Evolutionary conservation across 2,329 filamentous ascomycete species (phyloP).

Genomic region (Fusarium dlaminii): DNA sequence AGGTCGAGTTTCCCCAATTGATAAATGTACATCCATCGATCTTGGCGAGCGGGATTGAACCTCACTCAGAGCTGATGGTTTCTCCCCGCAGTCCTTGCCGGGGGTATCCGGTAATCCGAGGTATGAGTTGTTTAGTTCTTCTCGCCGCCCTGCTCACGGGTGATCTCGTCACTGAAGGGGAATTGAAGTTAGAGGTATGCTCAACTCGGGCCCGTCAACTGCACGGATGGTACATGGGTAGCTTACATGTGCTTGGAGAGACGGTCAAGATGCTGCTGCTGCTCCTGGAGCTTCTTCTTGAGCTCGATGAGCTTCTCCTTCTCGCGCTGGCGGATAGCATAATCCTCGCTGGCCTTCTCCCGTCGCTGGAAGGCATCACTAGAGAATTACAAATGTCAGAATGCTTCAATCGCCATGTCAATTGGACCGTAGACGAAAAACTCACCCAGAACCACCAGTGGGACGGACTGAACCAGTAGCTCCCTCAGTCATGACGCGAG

Average conservation of each 20-base stretch:
- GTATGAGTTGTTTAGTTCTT: conserved; percentile 58
- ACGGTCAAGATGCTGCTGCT: conserved; percentile 84
- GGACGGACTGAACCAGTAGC: conserved; percentile 72
- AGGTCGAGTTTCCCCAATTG: conserved; percentile 3
- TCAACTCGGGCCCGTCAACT: background rate
- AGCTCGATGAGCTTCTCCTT: conserved; percentile 86
- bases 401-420: background rate
- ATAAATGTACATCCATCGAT: conserved; percentile 15
- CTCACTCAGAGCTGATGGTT: conserved; percentile 23
- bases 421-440: conserved; percentile 32
- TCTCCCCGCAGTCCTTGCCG: conserved; percentile 31
- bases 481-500: conserved; percentile 72
- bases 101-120: conserved; percentile 28
- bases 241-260: conserved; percentile 87
- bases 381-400: conserved; percentile 9
- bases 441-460: conserved; percentile 64
- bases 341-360: conserved; percentile 86
- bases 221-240: conserved; percentile 1
- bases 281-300: conserved; percentile 76
- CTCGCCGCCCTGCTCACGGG: conserved; percentile 76
- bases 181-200: conserved; percentile 17
- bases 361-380: conserved; percentile 94
- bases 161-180: conserved; percentile 74
- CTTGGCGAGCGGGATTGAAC: conserved; percentile 23
- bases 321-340: conserved; percentile 87